Conservation (phyloP, 1,139 yeast species). For the Scheffersomyces illinoinensis region DNA sequence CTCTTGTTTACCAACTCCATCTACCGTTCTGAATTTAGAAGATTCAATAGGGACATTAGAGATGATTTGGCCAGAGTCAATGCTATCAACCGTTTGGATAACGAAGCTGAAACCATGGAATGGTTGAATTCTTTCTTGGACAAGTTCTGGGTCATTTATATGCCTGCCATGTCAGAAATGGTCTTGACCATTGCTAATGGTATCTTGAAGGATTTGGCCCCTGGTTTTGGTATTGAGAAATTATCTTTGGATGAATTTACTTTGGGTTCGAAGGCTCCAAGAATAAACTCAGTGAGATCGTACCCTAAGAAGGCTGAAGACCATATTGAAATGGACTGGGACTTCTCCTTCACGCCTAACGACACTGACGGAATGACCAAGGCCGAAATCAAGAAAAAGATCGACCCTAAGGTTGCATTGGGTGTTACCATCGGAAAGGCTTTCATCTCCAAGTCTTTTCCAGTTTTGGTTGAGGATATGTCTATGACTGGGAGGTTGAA, state of each 20-base stretch:
- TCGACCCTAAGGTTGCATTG: constrained; percentile 76
- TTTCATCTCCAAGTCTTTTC: constrained; percentile 70
- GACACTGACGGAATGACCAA: constrained; percentile 83
- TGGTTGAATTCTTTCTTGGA: constrained; percentile 78
- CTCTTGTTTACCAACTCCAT: constrained; percentile 63
- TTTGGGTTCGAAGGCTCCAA: constrained; percentile 77
- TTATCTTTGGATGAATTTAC: constrained; percentile 74
- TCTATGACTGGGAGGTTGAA: constrained; percentile 72
- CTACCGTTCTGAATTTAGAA: constrained; percentile 67
- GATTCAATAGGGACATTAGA: constrained; percentile 69
- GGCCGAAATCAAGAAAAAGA: constrained; percentile 64
- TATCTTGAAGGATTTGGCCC: constrained; percentile 66
- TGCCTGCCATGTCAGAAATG: constrained; percentile 82
- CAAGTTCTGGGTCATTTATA: constrained; percentile 82
- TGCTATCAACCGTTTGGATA: constrained; percentile 60
- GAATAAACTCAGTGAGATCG: constrained; percentile 68
- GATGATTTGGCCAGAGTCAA: constrained; percentile 70
- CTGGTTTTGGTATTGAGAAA: constrained; percentile 79
- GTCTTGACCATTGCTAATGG: constrained; percentile 69
- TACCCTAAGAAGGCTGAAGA: constrained; percentile 68
- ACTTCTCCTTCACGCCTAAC: constrained; percentile 75
- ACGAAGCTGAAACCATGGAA: constrained; percentile 68
- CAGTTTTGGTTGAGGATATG: constrained; percentile 77
- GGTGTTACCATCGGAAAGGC: constrained; percentile 82
- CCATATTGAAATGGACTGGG: constrained; percentile 80